Conservation (phyloP, 441 rosid species). For the Populus hybrid region DNA sequence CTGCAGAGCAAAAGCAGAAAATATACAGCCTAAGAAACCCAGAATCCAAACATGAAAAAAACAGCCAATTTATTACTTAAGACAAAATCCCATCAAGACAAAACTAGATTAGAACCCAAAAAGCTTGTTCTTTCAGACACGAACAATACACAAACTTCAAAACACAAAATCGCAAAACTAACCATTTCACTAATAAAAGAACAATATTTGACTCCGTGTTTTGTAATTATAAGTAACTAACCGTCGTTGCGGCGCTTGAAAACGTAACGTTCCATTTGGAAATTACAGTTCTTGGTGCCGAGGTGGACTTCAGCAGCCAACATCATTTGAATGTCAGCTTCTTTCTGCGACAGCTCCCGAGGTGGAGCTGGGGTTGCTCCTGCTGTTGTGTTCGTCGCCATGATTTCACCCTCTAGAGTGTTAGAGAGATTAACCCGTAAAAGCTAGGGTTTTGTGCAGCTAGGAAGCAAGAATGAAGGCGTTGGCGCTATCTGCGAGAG, state of each 20-base stretch:
- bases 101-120: background rate
- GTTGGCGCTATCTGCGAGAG: background rate
- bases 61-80: background rate
- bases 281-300: constrained; percentile 86
- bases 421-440: background rate
- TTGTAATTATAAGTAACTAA: constrained; percentile 10
- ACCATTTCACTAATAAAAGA: background rate
- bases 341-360: constrained; percentile 59
- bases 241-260: constrained; percentile 93
- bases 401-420: background rate
- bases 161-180: background rate
- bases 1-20: background rate
- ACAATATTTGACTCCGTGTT: background rate
- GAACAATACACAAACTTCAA: background rate
- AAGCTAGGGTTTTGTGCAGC: background rate
- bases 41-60: background rate
- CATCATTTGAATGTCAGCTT: constrained; percentile 83
- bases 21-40: background rate
- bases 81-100: background rate
- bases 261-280: constrained; percentile 93
- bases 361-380: constrained; percentile 28
- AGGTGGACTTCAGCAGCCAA: constrained; percentile 88
- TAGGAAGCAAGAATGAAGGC: background rate
- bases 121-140: background rate
- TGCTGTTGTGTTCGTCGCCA: constrained; percentile 36